Evolutionary conservation across 352 stramenopile species (phyloP), one percentile per base, ranked within the genome.

Genomic region (Globisporangium recalcitrans): DNA sequence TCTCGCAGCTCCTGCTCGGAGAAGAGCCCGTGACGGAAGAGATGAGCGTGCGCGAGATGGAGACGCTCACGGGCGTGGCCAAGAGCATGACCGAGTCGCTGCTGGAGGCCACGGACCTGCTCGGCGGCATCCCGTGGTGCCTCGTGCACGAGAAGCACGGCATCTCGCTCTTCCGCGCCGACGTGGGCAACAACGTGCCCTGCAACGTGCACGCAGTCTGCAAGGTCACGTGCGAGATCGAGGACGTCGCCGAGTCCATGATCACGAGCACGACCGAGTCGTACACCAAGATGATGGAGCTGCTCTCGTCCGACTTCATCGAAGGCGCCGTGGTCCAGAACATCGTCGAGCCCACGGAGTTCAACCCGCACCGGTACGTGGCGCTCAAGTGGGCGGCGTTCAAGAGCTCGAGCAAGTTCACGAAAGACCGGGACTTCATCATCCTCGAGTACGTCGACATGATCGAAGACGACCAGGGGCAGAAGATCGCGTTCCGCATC

Each of bases 371-470:
- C 65, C 83, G 83, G 52, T 90, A 95, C 68, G 80, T 95, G 21
- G 82, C 71, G 26, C 74, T 95, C 62, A 95, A 95, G 70, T 95
- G 85, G 85, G 84, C 80, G 2, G 83, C 82, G 5, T 95, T 92
- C 67, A 93, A 93, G 73, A 91, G 82, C 76, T 88, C 79, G 7
- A 84, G 80, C 22, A 77, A 79, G 40, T 91, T 91, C 68, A 76
- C 74, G 19, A 89, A 88, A 58, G 85, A 92, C 68, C 80, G 82
- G 21, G 85, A 95, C 62, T 78, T 93, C 36, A 71, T 90, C 52
- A 88, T 95, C 63, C 73, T 95, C 24, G 85, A 95, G 75, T 95
- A 95, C 63, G 81, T 95, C 44, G 85, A 93, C 68, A 85, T 95
- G 82, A 89, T 95, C 63, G 85, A 95, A 69, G 83, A 95, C 62